Conservation (phyloP, 2,329 filamentous ascomycete genomes). For the Neonectria magnoliae region DNA sequence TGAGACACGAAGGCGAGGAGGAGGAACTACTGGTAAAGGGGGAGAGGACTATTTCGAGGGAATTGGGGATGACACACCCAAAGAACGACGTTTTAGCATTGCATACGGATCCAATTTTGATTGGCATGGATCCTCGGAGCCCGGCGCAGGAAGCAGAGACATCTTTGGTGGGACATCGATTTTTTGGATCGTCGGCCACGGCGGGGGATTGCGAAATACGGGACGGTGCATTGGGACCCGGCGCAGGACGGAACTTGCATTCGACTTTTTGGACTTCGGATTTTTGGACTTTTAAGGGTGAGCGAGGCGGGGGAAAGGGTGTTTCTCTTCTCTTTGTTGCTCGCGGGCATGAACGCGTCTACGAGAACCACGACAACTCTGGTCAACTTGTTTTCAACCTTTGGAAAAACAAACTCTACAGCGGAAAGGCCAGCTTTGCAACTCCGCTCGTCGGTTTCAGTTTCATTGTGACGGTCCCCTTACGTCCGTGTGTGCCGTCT, state of each 20-base stretch:
- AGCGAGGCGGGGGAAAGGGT: neutral
- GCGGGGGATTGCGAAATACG: constrained; percentile 28
- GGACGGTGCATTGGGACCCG: constrained; percentile 34
- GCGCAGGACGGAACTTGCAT: constrained; percentile 26
- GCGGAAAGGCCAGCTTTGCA: constrained; percentile 26
- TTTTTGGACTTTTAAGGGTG: neutral
- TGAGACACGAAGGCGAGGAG: constrained; percentile 29
- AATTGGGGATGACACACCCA: constrained; percentile 7
- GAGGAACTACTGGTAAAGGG: constrained; percentile 15
- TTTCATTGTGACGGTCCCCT: neutral
- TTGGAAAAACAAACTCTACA: constrained; percentile 9
- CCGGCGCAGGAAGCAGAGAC: constrained; percentile 33
- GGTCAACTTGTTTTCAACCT: constrained; percentile 22
- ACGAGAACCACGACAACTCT: constrained; percentile 29
- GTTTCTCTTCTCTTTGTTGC: constrained; percentile 6
- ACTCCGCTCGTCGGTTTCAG: constrained; percentile 19
- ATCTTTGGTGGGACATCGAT: constrained; percentile 19
- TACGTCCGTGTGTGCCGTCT: neutral
- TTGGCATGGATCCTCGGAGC: constrained; percentile 34
- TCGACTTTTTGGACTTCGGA: constrained; percentile 6
- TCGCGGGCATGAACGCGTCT: constrained; percentile 2
- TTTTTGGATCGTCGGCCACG: constrained; percentile 29
- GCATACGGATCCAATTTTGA: constrained; percentile 32
- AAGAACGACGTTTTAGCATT: constrained; percentile 23
- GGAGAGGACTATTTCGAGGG: neutral